These are phyloP conservation scores for Cylindrotheca closterium DNA, from an alignment of 108 stramenopile species.

Conservation along the genomic window DNA sequence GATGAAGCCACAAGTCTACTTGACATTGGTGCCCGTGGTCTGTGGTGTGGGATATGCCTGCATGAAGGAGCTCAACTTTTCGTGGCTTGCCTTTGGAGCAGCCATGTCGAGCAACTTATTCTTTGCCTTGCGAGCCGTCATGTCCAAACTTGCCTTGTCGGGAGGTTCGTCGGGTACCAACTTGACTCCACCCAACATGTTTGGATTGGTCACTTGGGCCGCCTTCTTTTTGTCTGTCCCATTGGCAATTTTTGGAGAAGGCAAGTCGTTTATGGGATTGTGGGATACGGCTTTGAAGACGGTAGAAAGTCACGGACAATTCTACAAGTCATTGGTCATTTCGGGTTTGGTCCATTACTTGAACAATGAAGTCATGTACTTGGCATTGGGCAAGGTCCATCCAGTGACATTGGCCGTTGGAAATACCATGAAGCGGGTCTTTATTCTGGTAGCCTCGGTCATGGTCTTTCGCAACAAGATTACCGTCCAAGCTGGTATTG, in stretches of 20 bases:
- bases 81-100: constrained; percentile 86
- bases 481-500: constrained; percentile 69
- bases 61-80: constrained; percentile 84
- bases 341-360: constrained; percentile 92
- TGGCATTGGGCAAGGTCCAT: constrained; percentile 84
- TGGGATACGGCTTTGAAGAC: constrained; percentile 45
- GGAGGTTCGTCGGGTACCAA: constrained; percentile 57
- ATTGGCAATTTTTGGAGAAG: constrained; percentile 66
- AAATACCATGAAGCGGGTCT: constrained; percentile 96
- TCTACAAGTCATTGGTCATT: constrained; percentile 54
- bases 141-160: constrained; percentile 83
- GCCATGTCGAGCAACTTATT: constrained; percentile 91
- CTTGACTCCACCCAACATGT: constrained; percentile 83
- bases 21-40: constrained; percentile 82
- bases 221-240: constrained; percentile 80
- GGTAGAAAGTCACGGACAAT: constrained; percentile 7
- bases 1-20: constrained; percentile 78
- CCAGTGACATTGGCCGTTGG: constrained; percentile 96
- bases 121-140: constrained; percentile 87
- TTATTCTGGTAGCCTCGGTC: constrained; percentile 94
- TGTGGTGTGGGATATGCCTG: constrained; percentile 92
- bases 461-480: constrained; percentile 90
- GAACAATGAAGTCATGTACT: constrained; percentile 97
- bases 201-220: constrained; percentile 84
- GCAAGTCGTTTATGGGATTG: constrained; percentile 36